A percentile compares a stretch with the other conserved stretches of the same genome.
phyloP scores from a whole-genome alignment of 352 stramenopile species.

The Globisporangium barbulae region DNA sequence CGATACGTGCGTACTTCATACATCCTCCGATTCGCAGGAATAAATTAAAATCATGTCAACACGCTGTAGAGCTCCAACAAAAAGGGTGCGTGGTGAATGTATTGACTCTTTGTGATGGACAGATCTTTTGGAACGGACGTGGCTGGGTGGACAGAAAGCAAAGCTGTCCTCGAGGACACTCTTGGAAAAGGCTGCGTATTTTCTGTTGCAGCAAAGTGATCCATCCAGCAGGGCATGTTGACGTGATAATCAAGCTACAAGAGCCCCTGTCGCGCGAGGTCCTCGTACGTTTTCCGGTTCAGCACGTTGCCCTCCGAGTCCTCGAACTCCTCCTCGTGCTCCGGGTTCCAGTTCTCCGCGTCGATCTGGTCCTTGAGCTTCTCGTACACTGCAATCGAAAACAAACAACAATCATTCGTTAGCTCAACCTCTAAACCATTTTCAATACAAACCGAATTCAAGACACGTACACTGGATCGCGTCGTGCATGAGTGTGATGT shows the following conservation, averaged over 20 bases:
- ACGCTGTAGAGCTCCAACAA: background rate
- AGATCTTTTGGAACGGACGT: background rate
- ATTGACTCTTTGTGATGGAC: background rate
- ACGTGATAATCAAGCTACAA: constrained; percentile 51
- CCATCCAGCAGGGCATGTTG: background rate
- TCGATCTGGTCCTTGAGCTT: constrained; percentile 95
- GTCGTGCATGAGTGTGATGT: constrained; percentile 98
- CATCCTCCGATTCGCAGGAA: background rate
- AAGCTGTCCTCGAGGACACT: background rate
- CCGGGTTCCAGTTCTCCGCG: constrained; percentile 91
- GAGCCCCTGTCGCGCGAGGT: constrained; percentile 96
- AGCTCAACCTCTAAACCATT: constrained; percentile 2
- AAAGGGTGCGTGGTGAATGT: background rate
- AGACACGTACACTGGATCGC: constrained; percentile 71
- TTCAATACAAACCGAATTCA: background rate
- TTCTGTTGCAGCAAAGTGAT: background rate
- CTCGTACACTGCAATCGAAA: constrained; percentile 87
- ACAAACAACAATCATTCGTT: background rate
- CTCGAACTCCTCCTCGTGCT: constrained; percentile 98
- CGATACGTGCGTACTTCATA: background rate
- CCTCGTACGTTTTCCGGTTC: constrained; percentile 96
- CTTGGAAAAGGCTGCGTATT: background rate
- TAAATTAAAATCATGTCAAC: constrained; percentile 9
- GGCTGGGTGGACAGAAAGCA: background rate
- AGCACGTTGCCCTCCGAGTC: constrained; percentile 99